These are phyloP conservation scores for Tetrahymena thermophila DNA, from an alignment of 73 alveolate species.

Conservation along the genomic window DNA sequence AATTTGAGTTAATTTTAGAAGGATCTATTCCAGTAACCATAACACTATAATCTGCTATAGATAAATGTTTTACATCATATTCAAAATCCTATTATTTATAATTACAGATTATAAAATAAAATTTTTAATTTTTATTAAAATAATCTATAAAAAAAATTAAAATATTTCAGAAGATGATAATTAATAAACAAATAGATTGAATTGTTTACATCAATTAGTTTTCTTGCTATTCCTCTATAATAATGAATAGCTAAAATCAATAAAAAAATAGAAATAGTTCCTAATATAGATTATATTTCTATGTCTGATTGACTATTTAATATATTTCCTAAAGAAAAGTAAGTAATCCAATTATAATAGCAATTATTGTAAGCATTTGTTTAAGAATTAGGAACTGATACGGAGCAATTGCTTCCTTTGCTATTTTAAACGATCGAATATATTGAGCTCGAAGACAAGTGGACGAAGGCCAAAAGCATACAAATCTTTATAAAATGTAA, in stretches of 20 bases:
- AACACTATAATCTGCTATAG: neutral
- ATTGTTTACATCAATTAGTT: neutral
- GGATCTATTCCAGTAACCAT: neutral
- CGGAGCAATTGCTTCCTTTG: neutral
- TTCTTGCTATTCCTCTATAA: neutral
- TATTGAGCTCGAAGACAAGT: neutral
- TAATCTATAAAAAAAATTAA: too few relatives aligned
- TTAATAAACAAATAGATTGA: neutral
- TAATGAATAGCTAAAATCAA: neutral
- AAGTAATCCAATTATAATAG: neutral
- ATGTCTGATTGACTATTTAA: neutral
- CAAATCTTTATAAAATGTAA: neutral
- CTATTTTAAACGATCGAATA: neutral
- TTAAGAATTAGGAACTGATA: neutral
- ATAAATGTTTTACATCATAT: neutral
- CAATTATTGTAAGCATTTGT: neutral
- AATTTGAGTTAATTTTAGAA: neutral
- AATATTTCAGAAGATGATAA: too few relatives aligned
- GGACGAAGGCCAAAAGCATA: neutral
- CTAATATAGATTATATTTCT: neutral
- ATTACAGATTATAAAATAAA: neutral
- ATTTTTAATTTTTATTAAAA: too few relatives aligned
- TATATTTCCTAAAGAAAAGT: neutral
- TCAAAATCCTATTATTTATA: neutral
- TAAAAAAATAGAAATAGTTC: neutral